phyloP scores from a whole-genome alignment of 2,329 filamentous ascomycete genomes.

The Phoma sp. region DNA sequence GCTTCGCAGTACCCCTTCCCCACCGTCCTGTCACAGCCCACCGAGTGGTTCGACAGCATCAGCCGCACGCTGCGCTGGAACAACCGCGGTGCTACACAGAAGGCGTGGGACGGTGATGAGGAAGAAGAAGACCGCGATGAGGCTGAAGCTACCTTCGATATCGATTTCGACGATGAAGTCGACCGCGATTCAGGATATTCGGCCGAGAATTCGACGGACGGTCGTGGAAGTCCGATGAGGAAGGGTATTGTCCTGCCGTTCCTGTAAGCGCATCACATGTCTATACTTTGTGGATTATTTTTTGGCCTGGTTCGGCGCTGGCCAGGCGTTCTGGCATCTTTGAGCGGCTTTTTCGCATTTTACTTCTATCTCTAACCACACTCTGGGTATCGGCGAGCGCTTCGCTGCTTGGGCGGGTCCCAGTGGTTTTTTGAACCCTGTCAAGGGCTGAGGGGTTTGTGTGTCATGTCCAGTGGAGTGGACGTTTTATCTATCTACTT shows the following conservation, averaged over 20 bases:
- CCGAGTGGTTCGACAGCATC: constrained; percentile 97
- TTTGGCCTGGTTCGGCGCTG: not conserved
- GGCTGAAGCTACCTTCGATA: constrained; percentile 79
- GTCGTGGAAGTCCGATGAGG: constrained; percentile 43
- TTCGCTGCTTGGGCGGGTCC: constrained; percentile 40
- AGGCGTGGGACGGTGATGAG: constrained; percentile 70
- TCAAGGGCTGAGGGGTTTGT: constrained; percentile 3
- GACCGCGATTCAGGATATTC: constrained; percentile 53
- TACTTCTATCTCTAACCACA: constrained; percentile 14
- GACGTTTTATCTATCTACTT: not conserved
- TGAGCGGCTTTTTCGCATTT: constrained; percentile 4
- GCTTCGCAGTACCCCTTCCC: constrained; percentile 97
- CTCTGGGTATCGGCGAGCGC: constrained; percentile 23
- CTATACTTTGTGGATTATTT: not conserved
- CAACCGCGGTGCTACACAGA: constrained; percentile 88
- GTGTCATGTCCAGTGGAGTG: constrained; percentile 2
- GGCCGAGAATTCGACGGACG: constrained; percentile 47
- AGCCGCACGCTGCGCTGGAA: constrained; percentile 95
- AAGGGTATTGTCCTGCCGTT: constrained; percentile 47
- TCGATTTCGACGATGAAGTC: constrained; percentile 76
- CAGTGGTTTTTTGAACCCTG: constrained; percentile 30
- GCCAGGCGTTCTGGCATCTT: constrained; percentile 3
- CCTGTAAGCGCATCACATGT: constrained; percentile 24
- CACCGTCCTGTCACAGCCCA: constrained; percentile 86
- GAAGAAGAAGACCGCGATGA: constrained; percentile 56